Evolutionary conservation across 73 alveolate genomes (phyloP).

Genomic region (Durusdinium trenchii): DNA sequence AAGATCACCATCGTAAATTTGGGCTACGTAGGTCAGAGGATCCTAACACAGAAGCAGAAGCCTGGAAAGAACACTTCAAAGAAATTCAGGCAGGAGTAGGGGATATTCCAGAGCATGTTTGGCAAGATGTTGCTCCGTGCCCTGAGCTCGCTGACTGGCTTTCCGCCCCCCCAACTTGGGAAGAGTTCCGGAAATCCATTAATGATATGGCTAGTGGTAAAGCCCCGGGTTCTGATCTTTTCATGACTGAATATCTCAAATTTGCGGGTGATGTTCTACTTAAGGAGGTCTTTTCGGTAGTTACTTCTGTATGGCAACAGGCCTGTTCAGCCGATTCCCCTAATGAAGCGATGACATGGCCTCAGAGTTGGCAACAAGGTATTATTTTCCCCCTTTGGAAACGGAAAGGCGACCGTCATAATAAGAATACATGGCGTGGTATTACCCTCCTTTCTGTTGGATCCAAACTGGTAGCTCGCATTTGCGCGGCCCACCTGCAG

Average conservation of each 20-base stretch:
- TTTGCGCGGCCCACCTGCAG: background rate
- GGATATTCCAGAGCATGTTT: background rate
- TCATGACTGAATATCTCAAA: constrained; percentile 12
- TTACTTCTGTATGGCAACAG: background rate
- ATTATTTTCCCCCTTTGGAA: constrained; percentile 6
- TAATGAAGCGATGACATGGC: constrained; percentile 5
- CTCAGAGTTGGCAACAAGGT: background rate
- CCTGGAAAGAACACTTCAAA: constrained; percentile 7
- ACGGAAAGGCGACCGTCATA: background rate
- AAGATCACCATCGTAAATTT: background rate
- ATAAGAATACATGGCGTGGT: constrained; percentile 23
- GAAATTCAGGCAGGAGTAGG: background rate
- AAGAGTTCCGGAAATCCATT: background rate
- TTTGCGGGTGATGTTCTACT: background rate
- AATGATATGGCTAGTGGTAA: background rate
- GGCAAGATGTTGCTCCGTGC: background rate
- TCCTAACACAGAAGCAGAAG: constrained; percentile 5
- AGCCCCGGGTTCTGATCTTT: background rate
- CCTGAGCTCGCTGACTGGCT: background rate
- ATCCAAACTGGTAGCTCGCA: background rate
- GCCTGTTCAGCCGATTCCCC: background rate
- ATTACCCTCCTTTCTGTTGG: constrained; percentile 54
- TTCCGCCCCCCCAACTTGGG: background rate
- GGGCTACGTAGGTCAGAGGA: background rate
- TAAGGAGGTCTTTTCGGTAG: background rate